Conservation (phyloP, 139 green algal genomes). For the Raphidocelis subcapitata region DNA sequence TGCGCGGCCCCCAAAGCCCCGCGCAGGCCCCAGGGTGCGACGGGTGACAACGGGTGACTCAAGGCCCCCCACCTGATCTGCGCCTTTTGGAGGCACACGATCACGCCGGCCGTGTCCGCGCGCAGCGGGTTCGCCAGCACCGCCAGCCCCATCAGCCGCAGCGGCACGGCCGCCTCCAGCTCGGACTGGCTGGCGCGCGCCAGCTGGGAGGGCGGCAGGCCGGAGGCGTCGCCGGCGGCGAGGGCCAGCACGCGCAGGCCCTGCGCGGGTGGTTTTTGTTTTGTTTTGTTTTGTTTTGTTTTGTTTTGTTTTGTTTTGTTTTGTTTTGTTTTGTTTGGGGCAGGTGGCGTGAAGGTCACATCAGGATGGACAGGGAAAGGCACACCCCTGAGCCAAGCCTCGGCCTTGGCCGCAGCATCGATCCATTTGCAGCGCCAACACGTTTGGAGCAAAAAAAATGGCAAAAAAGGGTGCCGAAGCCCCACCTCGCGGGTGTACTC, state of each 20-base stretch:
- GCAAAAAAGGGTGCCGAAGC: no score
- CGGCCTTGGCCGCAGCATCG: no score
- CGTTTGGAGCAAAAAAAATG: no score
- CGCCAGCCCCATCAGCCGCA: slow-evolving; percentile 47
- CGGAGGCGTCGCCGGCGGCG: slow-evolving; percentile 29
- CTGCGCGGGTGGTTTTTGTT: not conserved
- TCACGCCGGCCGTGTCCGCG: slow-evolving; percentile 29
- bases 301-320: not conserved
- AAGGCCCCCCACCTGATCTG: slow-evolving; percentile 41
- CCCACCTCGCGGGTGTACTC: slow-evolving; percentile 52
- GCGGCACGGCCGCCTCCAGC: slow-evolving; percentile 26
- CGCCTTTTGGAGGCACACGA: slow-evolving; percentile 42
- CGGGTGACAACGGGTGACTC: no score
- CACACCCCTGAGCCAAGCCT: no score
- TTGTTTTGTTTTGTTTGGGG: no score
- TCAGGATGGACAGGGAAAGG: no score
- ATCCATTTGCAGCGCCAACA: no score
- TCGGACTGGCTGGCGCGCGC: slow-evolving; percentile 26
- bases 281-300: not conserved
- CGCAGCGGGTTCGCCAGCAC: slow-evolving; percentile 56
- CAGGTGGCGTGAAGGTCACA: no score
- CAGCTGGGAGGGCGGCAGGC: slow-evolving; percentile 3
- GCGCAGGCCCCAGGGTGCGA: no score
- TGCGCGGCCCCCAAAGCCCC: no score
- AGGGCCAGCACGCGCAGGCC: slow-evolving; percentile 56